Evolutionary conservation across 208 protist genomes (phyloP).

Genomic region (Phytomonas francai): DNA sequence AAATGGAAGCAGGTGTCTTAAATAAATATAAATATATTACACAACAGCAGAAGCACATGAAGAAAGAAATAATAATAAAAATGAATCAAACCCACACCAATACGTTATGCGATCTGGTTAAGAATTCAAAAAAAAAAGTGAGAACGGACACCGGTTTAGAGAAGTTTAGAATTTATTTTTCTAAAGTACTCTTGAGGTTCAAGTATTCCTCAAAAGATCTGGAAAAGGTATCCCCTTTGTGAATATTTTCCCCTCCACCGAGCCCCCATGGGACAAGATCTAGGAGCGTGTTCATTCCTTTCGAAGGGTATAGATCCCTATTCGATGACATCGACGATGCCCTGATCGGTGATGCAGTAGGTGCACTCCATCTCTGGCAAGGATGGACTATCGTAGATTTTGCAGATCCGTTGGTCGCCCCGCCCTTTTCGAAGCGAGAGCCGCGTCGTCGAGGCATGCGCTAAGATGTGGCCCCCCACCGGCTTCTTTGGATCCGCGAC

Average conservation of each 20-base stretch:
- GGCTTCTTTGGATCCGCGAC: conserved; percentile 98
- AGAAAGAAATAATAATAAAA: not conserved
- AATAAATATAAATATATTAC: not conserved
- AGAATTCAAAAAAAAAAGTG: conserved; percentile 1
- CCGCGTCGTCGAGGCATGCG: conserved; percentile 97
- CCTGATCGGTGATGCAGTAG: conserved; percentile 93
- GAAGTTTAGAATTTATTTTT: not conserved
- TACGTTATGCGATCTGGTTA: not conserved
- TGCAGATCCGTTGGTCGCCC: conserved; percentile 95
- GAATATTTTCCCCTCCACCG: not conserved
- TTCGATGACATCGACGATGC: conserved; percentile 92
- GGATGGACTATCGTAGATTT: conserved; percentile 97
- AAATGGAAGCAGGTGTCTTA: no score
- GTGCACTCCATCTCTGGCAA: conserved; percentile 96
- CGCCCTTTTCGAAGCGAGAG: conserved; percentile 94
- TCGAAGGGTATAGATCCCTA: conserved; percentile 18
- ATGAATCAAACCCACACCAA: not conserved
- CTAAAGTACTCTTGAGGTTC: not conserved
- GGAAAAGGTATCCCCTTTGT: conserved; percentile 1
- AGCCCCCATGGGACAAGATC: not conserved
- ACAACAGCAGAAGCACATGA: not conserved
- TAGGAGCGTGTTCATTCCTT: not conserved
- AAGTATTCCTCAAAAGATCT: conserved; percentile 8
- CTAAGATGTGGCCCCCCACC: conserved; percentile 96
- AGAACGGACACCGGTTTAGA: not conserved